Base-by-base conservation (phyloP, 2,329 filamentous ascomycete species). In the Colletotrichum sidae region DNA sequence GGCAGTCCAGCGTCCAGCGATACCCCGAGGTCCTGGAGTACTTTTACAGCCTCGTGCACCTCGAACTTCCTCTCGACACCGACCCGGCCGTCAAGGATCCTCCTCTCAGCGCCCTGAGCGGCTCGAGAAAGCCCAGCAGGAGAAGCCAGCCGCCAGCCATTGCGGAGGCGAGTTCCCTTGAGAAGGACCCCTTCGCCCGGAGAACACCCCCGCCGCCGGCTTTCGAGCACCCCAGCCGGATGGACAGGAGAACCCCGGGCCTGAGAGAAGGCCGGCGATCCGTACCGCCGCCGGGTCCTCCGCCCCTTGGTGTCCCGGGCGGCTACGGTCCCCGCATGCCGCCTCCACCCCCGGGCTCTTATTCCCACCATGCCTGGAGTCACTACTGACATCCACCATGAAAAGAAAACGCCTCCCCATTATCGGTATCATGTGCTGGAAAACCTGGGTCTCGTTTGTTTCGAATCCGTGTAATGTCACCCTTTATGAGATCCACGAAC, bases 11-110 rank as follows among this genome's bases (percentile, higher is more conserved):
- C 52, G 91, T 94, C 44, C 86, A 92, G 71, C 85, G 89, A 59
- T 95, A 94, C 71, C 92, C 92, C 5, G 90, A 94, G 74, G 89
- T 94, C n/a, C 81, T 95, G 59, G 90, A 93, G 76, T 93, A 94
- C 77, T 94, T 91, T 74, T 94, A 90, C 77, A 83, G 87, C 65
- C 80, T 94, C 42, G 89, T 94, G 41, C 86, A 89, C 59, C 75
- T 93, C 64, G 85, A 82, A 25, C 77, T 92, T 5, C 91, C 92
- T 0, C 78, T 79, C 45, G 89, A 93, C 62, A 81, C 88, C 58
- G 88, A 90, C 45, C 77, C 83, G 2, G 78, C 79, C 13, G 86
- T 90, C 41, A 86, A 85, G 70, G 84, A 89, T 62, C 88, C 88
- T 38, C 87, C 87, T 4, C 75, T 90, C 67, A 86, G 83, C 69